A percentile compares a stretch with the other conserved stretches of the same genome.
Conservation (phyloP, 2,329 filamentous ascomycete species). For the Fusarium goolgardi region DNA sequence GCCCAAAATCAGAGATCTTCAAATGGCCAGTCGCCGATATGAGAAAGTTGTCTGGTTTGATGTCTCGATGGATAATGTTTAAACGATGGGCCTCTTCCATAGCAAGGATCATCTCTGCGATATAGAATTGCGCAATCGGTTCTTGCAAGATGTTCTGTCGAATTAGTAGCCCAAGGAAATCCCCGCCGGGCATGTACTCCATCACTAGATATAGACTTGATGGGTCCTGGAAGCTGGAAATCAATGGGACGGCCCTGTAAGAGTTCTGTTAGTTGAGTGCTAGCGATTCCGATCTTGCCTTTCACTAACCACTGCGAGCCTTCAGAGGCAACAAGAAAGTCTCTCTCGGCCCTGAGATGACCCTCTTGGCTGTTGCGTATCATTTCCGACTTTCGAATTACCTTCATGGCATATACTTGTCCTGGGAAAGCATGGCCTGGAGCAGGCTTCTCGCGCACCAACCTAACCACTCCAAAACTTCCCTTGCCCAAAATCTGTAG, state of each 20-base stretch:
- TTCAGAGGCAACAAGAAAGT: constrained; percentile 89
- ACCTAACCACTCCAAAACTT: constrained; percentile 90
- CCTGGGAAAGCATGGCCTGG: constrained; percentile 45
- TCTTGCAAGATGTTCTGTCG: constrained; percentile 87
- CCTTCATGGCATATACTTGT: constrained; percentile 93
- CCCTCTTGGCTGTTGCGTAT: constrained; percentile 90
- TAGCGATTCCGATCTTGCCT: not conserved
- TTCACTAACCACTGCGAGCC: constrained; percentile 77
- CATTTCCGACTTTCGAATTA: constrained; percentile 95
- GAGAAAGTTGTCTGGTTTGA: constrained; percentile 98
- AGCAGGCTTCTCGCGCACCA: constrained; percentile 77
- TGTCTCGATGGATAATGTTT: constrained; percentile 91
- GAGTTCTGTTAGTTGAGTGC: not conserved
- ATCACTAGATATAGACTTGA: constrained; percentile 91
- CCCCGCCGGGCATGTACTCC: constrained; percentile 98
- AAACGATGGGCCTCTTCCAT: constrained; percentile 92
- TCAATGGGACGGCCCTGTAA: constrained; percentile 83
- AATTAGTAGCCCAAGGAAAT: constrained; percentile 89
- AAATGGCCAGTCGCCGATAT: constrained; percentile 89
- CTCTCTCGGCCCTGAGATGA: constrained; percentile 88
- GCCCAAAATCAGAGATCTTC: constrained; percentile 95
- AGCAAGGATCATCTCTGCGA: constrained; percentile 95
- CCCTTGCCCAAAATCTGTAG: constrained; percentile 89
- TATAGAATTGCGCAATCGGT: constrained; percentile 82
- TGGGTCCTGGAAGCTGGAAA: constrained; percentile 89